These are phyloP conservation scores for Bremia lactucae DNA, from an alignment of 352 stramenopile species.

Conservation along the genomic window DNA sequence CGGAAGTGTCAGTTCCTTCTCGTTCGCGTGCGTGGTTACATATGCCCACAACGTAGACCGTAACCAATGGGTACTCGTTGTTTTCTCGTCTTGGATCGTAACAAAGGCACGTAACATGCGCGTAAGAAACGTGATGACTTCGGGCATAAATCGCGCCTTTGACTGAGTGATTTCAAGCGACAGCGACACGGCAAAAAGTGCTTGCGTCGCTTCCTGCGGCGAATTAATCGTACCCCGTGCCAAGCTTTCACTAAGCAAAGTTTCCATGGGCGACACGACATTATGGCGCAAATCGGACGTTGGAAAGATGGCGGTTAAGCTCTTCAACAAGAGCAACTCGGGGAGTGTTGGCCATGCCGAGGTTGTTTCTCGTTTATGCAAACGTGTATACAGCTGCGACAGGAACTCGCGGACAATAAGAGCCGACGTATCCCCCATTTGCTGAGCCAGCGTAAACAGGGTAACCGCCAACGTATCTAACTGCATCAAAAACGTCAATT, in stretches of 20 bases:
- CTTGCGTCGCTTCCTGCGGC: slow-evolving; percentile 69
- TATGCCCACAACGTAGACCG: slow-evolving; percentile 37
- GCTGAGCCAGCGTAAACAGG: slow-evolving; percentile 85
- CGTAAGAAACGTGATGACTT: slow-evolving; percentile 54
- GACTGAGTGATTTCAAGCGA: slow-evolving; percentile 65
- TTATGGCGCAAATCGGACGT: slow-evolving; percentile 91
- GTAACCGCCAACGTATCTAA: slow-evolving; percentile 75
- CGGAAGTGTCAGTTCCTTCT: slow-evolving; percentile 23
- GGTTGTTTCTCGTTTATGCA: slow-evolving; percentile 44
- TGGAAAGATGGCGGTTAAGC: slow-evolving; percentile 87
- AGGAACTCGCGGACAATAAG: slow-evolving; percentile 85
- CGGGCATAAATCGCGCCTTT: slow-evolving; percentile 87
- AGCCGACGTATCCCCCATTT: slow-evolving; percentile 81
- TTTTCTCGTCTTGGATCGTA: slow-evolving; percentile 10
- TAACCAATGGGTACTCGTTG: slow-evolving; percentile 35
- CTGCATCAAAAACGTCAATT: background rate
- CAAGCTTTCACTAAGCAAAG: slow-evolving; percentile 86
- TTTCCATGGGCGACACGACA: slow-evolving; percentile 87
- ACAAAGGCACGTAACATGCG: slow-evolving; percentile 45
- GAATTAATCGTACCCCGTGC: slow-evolving; percentile 59
- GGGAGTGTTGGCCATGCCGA: slow-evolving; percentile 81
- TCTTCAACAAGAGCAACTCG: slow-evolving; percentile 86
- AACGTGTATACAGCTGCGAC: slow-evolving; percentile 83
- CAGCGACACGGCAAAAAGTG: slow-evolving; percentile 66
- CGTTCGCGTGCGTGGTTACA: slow-evolving; percentile 9